Percentiles rank a stretch among this genome's conserved stretches.
Conservation (phyloP, 768 basidiomycete species). For the Phaeolepiota aurea region DNA sequence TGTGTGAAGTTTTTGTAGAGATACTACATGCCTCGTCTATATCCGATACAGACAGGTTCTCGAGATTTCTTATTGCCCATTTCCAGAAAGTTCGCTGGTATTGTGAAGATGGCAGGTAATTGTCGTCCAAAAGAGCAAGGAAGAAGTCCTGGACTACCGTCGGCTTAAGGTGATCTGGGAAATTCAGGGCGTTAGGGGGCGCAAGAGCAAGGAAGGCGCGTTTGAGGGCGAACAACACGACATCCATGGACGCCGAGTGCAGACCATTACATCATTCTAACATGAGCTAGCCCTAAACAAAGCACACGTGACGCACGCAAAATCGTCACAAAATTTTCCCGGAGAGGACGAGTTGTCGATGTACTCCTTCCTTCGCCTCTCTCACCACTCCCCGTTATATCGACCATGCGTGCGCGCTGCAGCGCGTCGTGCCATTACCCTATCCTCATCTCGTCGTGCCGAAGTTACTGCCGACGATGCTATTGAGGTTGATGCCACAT, state of each 20-base stretch:
- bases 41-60: constrained; percentile 23
- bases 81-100: constrained; percentile 72
- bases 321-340: constrained; percentile 24
- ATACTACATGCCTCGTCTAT: constrained; percentile 39
- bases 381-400: constrained; percentile 14
- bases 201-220: constrained; percentile 45
- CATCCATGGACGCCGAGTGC: constrained; percentile 11
- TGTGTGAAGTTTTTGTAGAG: background rate
- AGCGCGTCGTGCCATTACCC: constrained; percentile 14
- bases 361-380: constrained; percentile 24
- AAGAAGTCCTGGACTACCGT: constrained; percentile 45
- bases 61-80: constrained; percentile 51
- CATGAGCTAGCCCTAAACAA: constrained; percentile 13
- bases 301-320: constrained; percentile 21
- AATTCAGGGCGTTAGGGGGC: constrained; percentile 29
- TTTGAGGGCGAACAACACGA: constrained; percentile 35
- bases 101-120: constrained; percentile 54
- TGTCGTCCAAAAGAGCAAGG: constrained; percentile 41
- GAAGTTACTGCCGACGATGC: constrained; percentile 15
- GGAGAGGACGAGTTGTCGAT: constrained; percentile 14
- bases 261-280: background rate
- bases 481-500: constrained; percentile 10
- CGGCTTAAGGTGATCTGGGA: constrained; percentile 31
- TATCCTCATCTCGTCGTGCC: constrained; percentile 13
- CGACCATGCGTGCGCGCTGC: constrained; percentile 19